Base-by-base conservation (phyloP, 345 rosid species). In the Eucalyptus grandis region DNA sequence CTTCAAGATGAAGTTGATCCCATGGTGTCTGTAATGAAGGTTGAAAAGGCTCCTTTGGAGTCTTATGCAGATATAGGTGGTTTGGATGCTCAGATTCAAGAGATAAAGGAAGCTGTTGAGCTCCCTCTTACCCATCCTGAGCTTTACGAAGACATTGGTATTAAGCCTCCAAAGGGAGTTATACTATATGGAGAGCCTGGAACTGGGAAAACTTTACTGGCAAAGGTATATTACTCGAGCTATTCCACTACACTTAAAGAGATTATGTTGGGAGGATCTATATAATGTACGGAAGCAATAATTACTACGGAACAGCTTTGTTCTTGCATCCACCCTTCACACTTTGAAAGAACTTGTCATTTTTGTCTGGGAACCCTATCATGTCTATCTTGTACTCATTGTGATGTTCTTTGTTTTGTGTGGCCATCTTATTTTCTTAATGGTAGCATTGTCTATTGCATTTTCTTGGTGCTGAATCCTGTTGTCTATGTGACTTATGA, bases 1-100 rank as follows among this genome's bases (percentile, higher is more conserved):
- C 95, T 98, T 22, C 99, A 97, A 92, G 99, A 98, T 93, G 99
- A 98, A 65, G 99, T 98, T 85, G 99, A 98, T 92, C 99, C 99
- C 65, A 97, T 98, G 99, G 99, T 98, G 89, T 97, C 99, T 31
- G 99, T 98, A 77, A 98, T 98, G 99, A 98, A 98, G 93, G 99
- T 97, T 31, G 99, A 98, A 92, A 97, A 97, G 94, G 99, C 99
- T 90, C 99, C 99, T 34, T 87, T 97, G 93, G 99, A 98, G 88
- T 98, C 99, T 7, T 98, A 98, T 93, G 99, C 99, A 27, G 99
- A 98, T 67, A 97, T 98, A 88, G 99, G 99, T 91, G 99, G 99
- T 89, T 94, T 98, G 88, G 99, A 98, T 94, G 97, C 99, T 88
- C 99, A 98, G 93, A 98, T 98, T 89, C 99, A 98, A 92, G 99